A percentile compares a stretch with the other conserved stretches of the same genome.
phyloP scores from a whole-genome alignment of 331 rosid genomes.

The Malus hybrid region DNA sequence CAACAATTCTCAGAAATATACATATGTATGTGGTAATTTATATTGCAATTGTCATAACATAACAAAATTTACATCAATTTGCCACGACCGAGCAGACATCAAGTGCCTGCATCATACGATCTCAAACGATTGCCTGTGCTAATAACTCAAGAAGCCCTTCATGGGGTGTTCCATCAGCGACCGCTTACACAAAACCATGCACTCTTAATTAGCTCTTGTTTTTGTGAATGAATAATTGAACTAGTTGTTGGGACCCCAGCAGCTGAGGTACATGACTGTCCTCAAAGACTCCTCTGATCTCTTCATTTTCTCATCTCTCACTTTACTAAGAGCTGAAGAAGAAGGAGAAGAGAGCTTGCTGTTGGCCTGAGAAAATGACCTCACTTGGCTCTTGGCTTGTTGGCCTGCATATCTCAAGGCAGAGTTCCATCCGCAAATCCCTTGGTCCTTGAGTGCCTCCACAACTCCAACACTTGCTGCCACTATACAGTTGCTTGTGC shows the following conservation, averaged over 20 bases:
- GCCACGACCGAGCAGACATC: background rate
- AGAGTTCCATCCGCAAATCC: constrained; percentile 13
- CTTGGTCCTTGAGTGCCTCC: constrained; percentile 25
- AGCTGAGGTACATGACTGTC: constrained; percentile 20
- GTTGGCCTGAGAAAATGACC: constrained; percentile 7
- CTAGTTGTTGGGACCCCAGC: constrained; percentile 20
- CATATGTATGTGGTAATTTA: too few relatives aligned
- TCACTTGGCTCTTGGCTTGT: constrained; percentile 5
- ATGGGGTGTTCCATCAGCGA: background rate
- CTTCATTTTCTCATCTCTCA: background rate
- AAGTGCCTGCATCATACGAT: background rate
- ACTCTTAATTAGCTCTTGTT: background rate
- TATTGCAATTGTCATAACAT: background rate
- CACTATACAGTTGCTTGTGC: constrained; percentile 23
- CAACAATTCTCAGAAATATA: background rate
- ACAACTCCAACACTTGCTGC: constrained; percentile 30
- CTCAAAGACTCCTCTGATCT: constrained; percentile 26
- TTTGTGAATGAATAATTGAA: background rate
- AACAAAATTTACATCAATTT: background rate
- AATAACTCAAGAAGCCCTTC: background rate
- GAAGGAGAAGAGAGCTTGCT: constrained; percentile 12
- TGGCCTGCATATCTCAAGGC: background rate
- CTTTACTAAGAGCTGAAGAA: background rate
- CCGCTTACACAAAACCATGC: background rate
- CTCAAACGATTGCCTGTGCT: background rate